Evolutionary conservation across 1,284 basidiomycete species (phyloP).

Genomic region (Porodaedalea pini): DNA sequence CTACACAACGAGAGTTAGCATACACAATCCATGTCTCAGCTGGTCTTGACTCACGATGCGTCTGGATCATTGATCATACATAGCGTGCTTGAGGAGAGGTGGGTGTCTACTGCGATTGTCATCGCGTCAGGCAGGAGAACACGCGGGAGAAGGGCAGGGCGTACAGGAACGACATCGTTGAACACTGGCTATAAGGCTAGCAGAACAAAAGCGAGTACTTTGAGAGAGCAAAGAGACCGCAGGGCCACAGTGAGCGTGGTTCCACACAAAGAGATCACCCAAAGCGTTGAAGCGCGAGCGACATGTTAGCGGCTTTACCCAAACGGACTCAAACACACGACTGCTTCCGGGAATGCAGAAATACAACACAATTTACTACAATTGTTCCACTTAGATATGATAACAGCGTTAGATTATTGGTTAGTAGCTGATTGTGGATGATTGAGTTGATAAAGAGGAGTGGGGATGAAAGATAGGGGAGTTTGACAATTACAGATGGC

Average conservation of each 20-base stretch:
- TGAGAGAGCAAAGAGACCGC: neutral
- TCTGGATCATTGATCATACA: constrained; percentile 69
- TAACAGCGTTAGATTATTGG: neutral
- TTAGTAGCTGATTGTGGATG: neutral
- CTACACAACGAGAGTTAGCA: constrained; percentile 34
- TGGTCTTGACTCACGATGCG: constrained; percentile 47
- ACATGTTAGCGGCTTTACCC: neutral
- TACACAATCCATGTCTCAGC: neutral
- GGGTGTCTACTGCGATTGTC: constrained; percentile 60
- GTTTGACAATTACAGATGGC: neutral
- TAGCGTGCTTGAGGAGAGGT: constrained; percentile 49
- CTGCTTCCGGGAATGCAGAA: too few relatives aligned
- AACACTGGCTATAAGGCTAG: neutral
- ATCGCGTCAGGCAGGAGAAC: constrained; percentile 34
- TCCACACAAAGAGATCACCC: neutral
- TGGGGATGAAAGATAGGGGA: neutral
- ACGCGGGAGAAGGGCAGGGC: neutral
- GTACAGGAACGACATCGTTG: neutral
- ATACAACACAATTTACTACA: too few relatives aligned
- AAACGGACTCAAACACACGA: neutral
- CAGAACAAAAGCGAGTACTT: neutral
- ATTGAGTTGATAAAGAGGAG: constrained; percentile 3
- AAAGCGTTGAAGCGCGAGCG: neutral
- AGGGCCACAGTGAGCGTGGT: neutral
- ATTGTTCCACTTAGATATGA: neutral